Percentiles rank a stretch among this genome's conserved stretches.
Conservation (phyloP, 306 rosid genomes). For the Lathyrus oleraceus region DNA sequence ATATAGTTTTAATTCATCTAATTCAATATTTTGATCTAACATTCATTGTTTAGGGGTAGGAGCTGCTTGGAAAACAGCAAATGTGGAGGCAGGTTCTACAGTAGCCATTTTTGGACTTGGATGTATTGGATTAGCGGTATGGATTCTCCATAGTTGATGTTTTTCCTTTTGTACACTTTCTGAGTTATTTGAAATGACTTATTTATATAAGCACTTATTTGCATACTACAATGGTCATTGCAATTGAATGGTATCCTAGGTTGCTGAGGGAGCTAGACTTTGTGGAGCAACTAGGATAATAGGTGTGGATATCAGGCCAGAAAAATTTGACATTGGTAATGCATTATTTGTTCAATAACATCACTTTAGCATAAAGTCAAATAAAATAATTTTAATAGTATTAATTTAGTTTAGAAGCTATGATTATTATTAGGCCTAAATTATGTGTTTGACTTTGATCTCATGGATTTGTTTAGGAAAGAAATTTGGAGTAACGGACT, state of each 20-base stretch:
- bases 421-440: not conserved
- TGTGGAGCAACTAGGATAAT: conserved; percentile 80
- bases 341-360: not conserved
- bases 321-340: conserved; percentile 68
- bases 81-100: conserved; percentile 74
- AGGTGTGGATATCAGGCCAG: conserved; percentile 75
- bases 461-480: conserved; percentile 50
- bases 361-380: not conserved
- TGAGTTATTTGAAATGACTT: not conserved
- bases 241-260: conserved; percentile 46
- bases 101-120: conserved; percentile 87
- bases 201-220: not conserved
- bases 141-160: conserved; percentile 18
- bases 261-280: conserved; percentile 89
- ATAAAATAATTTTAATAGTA: not conserved
- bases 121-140: conserved; percentile 82
- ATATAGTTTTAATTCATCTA: not conserved
- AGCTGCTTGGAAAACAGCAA: conserved; percentile 88
- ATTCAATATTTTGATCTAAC: conserved; percentile 8
- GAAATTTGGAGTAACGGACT: conserved; percentile 76
- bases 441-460: not conserved
- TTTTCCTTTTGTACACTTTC: not conserved
- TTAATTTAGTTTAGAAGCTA: not conserved
- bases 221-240: conserved; percentile 7
- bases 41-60: conserved; percentile 64